Evolutionary conservation across 164 flowering plant genomes (phyloP), one percentile per base, ranked within the genome.

Genomic region (Vitis cinerea): DNA sequence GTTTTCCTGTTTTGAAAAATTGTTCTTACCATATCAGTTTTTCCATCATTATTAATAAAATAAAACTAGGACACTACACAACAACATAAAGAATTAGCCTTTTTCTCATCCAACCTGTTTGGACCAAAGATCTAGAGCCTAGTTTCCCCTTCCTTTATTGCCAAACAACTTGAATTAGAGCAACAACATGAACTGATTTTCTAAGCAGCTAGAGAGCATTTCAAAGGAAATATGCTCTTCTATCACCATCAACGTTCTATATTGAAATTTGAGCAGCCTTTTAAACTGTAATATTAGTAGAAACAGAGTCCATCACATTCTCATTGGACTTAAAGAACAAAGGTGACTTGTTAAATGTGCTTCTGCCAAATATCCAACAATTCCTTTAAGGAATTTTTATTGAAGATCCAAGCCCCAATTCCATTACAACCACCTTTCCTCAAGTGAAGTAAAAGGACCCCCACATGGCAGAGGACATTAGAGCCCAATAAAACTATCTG

Each of bases 351-450:
- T 77, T 60, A 89, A 75, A 74, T 79, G 82, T 30, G 85, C 80
- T 80, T 91, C 91, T 30, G 94, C 91, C 73, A 91, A 76, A 83
- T 82, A 91, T 56, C 87, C 94, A 68, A 93, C 90, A 77, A 91
- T 84, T 52, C 93, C 94, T 77, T 87, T 88, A 58, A 23, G 23
- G 23, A 23, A 23, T 1, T 23, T 23, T 23, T 23, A 23, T 23
- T 23, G 23, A 23, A 23, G 23, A 23, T 23, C 93, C 88, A 89
- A 1, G 93, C 89, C 1, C 85, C 90, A 50, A 89, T 85, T 11
- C 91, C 91, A 64, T 89, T 83, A 70, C 93, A 88, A 10, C 88
- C 88, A 1, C 89, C 92, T 67, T 79, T 87, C 65, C 75, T 29
- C 11, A 82, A 79, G 70, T 88, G 88, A 75, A 88, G 48, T 62